Base-by-base conservation (phyloP, 177 flowering plant species). In the Tripterygium wilfordii region DNA sequence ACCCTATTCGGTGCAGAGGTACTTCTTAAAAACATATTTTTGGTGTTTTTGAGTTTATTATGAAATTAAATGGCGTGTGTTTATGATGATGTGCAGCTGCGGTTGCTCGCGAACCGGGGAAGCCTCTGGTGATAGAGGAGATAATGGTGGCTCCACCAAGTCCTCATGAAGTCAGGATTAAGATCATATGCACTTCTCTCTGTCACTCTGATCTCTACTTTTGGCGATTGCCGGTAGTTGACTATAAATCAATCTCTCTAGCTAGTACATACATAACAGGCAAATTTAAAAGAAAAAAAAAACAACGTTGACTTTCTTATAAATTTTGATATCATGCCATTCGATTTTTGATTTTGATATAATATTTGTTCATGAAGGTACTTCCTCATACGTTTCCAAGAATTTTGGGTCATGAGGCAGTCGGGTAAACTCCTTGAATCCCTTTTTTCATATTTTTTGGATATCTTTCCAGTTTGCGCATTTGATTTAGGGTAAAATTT, bases 351-450 rank as follows among this genome's bases (percentile, higher is more conserved):
- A 3, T 41, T 14, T 56, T 13, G n/a, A n/a, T n/a, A n/a, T n/a
- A n/a, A n/a, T 38, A 2, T n/a, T 17, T 43, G 20, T 26, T 60
- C n/a, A n/a, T 62, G 38, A 36, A 87, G 90, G 88, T 33, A 1
- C 67, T 58, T 37, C 74, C 78, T 19, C 81, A 37, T 15, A 50
- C 33, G 25, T 70, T 66, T 57, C 96, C 96, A 5, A 77, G 84
- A 52, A 80, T 88, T 51, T 50, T 88, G 0, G 96, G 96, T 5
- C 96, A 85, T 47, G 96, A 88, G 58, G 88, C 88, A 16, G 53
- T 76, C 2, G 96, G 96, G 96, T 85, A 67, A 65, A 31, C 25
- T 26, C 0, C 5, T 8, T n/a, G 4, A 21, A 0, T 27, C 16
- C 10, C 24, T 2, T 23, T 30, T 13, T 17, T 27, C 8, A 16